Conservation (phyloP, 1,284 basidiomycete genomes). For the Coriolopsis trogii region DNA sequence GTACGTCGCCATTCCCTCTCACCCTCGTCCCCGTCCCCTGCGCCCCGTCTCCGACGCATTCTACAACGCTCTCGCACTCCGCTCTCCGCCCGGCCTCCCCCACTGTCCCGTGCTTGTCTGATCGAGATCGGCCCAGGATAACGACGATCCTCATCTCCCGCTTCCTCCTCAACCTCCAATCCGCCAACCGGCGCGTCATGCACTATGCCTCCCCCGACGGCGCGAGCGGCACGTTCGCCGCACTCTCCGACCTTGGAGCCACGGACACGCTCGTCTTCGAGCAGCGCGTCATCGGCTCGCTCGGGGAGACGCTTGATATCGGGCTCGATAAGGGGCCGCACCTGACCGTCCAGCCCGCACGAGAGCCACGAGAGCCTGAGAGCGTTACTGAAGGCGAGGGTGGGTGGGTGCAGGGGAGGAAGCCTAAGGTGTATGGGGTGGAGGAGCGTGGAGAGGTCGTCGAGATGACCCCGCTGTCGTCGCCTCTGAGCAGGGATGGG, state of each 20-base stretch:
- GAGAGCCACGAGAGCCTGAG: not conserved
- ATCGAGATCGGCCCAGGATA: not conserved
- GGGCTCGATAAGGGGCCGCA: too few relatives aligned
- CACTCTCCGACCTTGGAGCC: too few relatives aligned
- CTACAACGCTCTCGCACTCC: not conserved
- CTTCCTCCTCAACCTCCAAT: slow-evolving; percentile 9
- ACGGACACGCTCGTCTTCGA: slow-evolving; percentile 3
- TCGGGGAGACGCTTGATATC: not conserved
- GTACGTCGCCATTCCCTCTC: not conserved
- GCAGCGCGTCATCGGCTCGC: not conserved
- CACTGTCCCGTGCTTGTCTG: not conserved
- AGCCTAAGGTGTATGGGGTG: not conserved
- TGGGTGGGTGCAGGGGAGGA: not conserved
- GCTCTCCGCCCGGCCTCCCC: not conserved
- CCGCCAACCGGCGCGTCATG: slow-evolving; percentile 2
- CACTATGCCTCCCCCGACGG: not conserved
- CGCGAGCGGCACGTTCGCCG: not conserved
- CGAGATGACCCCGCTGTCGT: not conserved
- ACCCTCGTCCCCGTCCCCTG: not conserved
- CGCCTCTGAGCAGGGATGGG: not conserved
- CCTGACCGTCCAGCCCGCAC: too few relatives aligned
- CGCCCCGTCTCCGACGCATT: not conserved
- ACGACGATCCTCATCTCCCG: slow-evolving; percentile 11
- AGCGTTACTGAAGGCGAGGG: not conserved
- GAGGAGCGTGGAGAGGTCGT: not conserved